Base-by-base conservation (phyloP, 2,329 filamentous ascomycete species). In the Fusarium sp. region DNA sequence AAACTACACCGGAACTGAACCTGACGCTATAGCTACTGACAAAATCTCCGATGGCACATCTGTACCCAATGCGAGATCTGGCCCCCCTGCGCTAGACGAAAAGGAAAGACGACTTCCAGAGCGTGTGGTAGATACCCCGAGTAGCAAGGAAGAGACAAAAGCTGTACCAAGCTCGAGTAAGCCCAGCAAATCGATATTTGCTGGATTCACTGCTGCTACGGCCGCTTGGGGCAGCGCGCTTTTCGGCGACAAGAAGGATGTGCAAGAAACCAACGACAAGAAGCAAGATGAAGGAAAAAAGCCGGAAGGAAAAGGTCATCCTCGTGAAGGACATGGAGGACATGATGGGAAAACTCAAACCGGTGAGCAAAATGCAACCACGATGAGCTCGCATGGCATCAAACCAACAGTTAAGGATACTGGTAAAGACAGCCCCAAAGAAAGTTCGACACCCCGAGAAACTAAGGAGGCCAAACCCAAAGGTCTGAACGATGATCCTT, bases 231-330 rank as follows among this genome's bases (percentile, higher is more conserved):
- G 76, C 14, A 46, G 46, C 45, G 43, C 55, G 11, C 43, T 41
- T 30, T 17, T 41, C 4, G 39, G 47, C 19, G 75, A 78, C 54
- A 78, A 20, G 75, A 63, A 13, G 66, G 66, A 35, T 77, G 67
- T 41, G 77, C 35, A 7, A 37, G 17, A 78, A 58, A 77, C 77
- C 62, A 78, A 76, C 63, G 79, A 79, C 54, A 78, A 80, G 49
- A 78, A 78, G 64, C 79, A 62, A 6, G 47, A 65, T 13, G 56
- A 62, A 19, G 62, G 32, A 35, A 55, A 48, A 23, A 62, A 17
- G 13, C 15, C 23, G 17, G 37, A 52, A 45, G 47, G 35, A 23
- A 46, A 39, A n/a, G 30, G 19, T n/a, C 22, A 17, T 11, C 22
- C 17, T 39, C 25, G 20, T 23, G 48, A 37, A 11, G 33, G 23